These are phyloP conservation scores for Kodamaea plutei DNA, from an alignment of 1,139 yeast genomes.

Conservation along the genomic window DNA sequence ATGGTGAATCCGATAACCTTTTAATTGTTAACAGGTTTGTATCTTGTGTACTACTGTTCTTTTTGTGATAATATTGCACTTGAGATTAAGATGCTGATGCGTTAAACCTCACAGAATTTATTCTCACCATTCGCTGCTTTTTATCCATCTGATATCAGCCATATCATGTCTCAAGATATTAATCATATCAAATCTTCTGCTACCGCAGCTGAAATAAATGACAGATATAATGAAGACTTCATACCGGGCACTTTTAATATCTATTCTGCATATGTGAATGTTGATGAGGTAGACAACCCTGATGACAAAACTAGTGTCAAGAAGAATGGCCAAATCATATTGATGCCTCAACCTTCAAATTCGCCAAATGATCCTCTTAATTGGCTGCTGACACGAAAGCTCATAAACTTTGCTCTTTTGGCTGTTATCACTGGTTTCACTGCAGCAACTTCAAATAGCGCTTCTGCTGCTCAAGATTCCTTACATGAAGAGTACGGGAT, in stretches of 20 bases:
- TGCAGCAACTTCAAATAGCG: slow-evolving; percentile 34
- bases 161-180: too few relatives aligned
- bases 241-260: slow-evolving; percentile 25
- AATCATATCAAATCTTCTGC: too few relatives aligned
- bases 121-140: too few relatives aligned
- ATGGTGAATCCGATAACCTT: too few relatives aligned
- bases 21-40: too few relatives aligned
- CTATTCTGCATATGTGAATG: slow-evolving; percentile 15
- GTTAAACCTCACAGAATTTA: too few relatives aligned
- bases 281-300: too few relatives aligned
- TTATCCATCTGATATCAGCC: too few relatives aligned
- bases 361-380: slow-evolving; percentile 59
- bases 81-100: too few relatives aligned
- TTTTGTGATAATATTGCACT: too few relatives aligned
- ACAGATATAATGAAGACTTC: slow-evolving; percentile 17
- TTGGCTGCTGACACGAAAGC: slow-evolving; percentile 30
- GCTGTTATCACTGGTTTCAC: slow-evolving; percentile 30
- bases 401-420: slow-evolving; percentile 19
- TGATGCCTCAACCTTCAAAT: slow-evolving; percentile 56
- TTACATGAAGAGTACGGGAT: slow-evolving; percentile 29
- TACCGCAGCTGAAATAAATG: too few relatives aligned
- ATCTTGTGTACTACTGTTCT: too few relatives aligned
- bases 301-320: slow-evolving; percentile 10
- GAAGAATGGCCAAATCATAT: slow-evolving; percentile 26
- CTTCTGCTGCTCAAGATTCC: slow-evolving; percentile 35